A percentile compares a stretch with the other conserved stretches of the same genome.
Conservation (phyloP, 2,329 filamentous ascomycete species). For the Didymella arachidicola region DNA sequence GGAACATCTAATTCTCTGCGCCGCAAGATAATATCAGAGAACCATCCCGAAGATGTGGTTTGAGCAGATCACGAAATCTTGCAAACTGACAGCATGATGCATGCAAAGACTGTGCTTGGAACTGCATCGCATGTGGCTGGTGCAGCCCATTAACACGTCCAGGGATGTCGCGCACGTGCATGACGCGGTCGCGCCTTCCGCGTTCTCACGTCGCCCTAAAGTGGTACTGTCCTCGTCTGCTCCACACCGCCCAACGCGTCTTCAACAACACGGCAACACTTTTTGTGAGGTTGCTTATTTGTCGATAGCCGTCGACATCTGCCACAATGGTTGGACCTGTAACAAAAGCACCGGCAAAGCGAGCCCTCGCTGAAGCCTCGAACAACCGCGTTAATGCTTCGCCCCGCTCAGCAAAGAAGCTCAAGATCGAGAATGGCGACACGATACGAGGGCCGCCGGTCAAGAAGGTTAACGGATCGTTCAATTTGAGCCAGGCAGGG, state of each 20-base stretch:
- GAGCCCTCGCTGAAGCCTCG: conserved; percentile 57
- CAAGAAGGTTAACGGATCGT: conserved; percentile 66
- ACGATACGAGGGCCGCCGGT: conserved; percentile 69
- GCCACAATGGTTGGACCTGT: conserved; percentile 46
- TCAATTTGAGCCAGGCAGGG: conserved; percentile 72
- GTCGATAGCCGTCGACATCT: not conserved
- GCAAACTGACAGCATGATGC: not conserved
- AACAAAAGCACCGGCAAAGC: conserved; percentile 53
- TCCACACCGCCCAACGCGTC: conserved; percentile 28
- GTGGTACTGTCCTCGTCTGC: conserved; percentile 28
- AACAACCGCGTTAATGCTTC: conserved; percentile 54
- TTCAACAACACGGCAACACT: conserved; percentile 7
- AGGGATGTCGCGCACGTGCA: conserved; percentile 37
- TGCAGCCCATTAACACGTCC: conserved; percentile 33
- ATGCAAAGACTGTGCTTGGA: not conserved
- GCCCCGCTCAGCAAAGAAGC: conserved; percentile 74
- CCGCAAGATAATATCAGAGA: not conserved
- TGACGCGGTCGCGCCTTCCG: conserved; percentile 38
- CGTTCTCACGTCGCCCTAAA: conserved; percentile 36
- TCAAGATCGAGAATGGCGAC: conserved; percentile 74
- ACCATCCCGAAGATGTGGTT: not conserved
- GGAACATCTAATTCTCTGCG: not conserved
- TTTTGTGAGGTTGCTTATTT: not conserved
- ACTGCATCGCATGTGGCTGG: conserved; percentile 10
- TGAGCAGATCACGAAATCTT: too few species aligned